Evolutionary conservation across 192 early-diverging fungal species (phyloP), one percentile per base, ranked within the genome.

Genomic region (Entomortierella beljakovae): DNA sequence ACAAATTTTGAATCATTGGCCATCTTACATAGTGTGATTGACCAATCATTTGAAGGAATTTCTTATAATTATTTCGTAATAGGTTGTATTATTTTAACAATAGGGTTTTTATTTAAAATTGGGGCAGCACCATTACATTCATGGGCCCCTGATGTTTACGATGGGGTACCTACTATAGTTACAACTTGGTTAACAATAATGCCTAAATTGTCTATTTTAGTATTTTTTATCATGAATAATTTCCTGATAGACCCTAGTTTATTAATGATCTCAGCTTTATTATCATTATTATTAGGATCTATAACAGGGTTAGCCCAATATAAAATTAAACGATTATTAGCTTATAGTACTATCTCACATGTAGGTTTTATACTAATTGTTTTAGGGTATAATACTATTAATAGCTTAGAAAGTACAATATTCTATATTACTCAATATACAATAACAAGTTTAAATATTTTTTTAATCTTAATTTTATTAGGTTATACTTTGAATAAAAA

Each of bases 381-480:
- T 29, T 75, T 85, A 83, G 53, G 63, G 51, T 66, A 64, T 71
- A 64, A 80, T 67, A 64, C 61, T 64, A 66, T 80, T 69, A 67
- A 76, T 73, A 18, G 51, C 13, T 26, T 53, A 83, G 69, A 87
- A 77, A 81, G 62, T 73, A 83, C 73, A 70, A 74, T 83, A 85
- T 86, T 87, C 66, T 88, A 87, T 83, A 81, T 82, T 65, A 81
- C 85, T 84, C 83, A 90, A 84, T 88, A 90, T 86, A 70, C 73
- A 75, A 80, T 90, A 71, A 87, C 82, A 84, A 83, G 62, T 77
- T 81, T 88, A 80, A 88, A 81, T 83, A 85, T 83, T 65, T 87
- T 89, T 80, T 74, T 71, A 60, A 87, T 90, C 64, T 59, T 89
- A 87, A 82, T 88, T 77, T 75, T 77, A 83, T 83, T 86, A 80